Evolutionary conservation across 768 basidiomycete species (phyloP).

Genomic region (Podaxis pistillaris): DNA sequence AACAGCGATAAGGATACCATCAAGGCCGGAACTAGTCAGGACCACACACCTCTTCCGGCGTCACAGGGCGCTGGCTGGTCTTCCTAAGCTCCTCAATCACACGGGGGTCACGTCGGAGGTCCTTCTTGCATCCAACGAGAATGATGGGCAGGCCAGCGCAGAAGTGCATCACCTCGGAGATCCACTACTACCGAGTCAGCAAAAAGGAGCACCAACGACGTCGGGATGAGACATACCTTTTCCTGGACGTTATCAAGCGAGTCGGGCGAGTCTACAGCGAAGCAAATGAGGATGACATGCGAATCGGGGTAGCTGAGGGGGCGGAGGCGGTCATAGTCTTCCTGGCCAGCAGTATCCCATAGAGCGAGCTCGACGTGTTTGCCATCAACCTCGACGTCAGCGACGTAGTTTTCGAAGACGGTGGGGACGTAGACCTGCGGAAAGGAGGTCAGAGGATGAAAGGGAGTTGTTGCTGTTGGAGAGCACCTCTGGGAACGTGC

Average conservation of each 20-base stretch:
- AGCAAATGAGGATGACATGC: conserved; percentile 99
- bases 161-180: conserved; percentile 98
- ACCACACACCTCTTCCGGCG: conserved; percentile 77
- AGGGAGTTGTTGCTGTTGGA: neutral
- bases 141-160: conserved; percentile 93
- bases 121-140: conserved; percentile 99
- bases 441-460: neutral
- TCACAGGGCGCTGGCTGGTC: conserved; percentile 93
- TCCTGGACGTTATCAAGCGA: conserved; percentile 99
- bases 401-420: conserved; percentile 99
- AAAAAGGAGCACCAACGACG: neutral
- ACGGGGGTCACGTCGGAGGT: conserved; percentile 88
- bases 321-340: conserved; percentile 98
- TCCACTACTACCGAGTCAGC: conserved; percentile 64
- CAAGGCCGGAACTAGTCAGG: neutral
- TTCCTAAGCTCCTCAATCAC: conserved; percentile 93
- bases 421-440: conserved; percentile 96
- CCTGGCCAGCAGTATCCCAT: conserved; percentile 99
- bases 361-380: conserved; percentile 98
- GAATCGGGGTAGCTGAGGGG: conserved; percentile 98
- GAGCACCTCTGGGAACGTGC: conserved; percentile 90
- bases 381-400: conserved; percentile 97
- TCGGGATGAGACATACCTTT: conserved; percentile 63
- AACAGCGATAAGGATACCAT: neutral
- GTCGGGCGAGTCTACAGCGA: conserved; percentile 96